Evolutionary conservation across 352 stramenopile genomes (phyloP).

Genomic region (Vaucheria bursata): DNA sequence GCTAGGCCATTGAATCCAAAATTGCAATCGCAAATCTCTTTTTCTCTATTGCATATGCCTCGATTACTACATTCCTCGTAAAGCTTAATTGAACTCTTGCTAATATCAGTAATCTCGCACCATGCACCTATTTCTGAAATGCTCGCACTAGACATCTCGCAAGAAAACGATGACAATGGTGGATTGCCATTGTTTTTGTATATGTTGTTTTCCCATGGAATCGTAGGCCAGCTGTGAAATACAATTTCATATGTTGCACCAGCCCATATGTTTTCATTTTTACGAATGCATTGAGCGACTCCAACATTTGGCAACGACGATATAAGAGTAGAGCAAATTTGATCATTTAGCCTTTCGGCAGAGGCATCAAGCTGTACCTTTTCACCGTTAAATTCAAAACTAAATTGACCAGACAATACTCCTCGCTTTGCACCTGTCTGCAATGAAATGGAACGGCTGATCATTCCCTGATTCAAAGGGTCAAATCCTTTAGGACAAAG

Average conservation of each 20-base stretch:
- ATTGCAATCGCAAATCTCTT: constrained; percentile 24
- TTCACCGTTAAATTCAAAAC: constrained; percentile 35
- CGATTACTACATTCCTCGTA: constrained; percentile 40
- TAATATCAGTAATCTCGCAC: constrained; percentile 29
- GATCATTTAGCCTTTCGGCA: constrained; percentile 12
- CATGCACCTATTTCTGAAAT: constrained; percentile 9
- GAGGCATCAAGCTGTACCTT: constrained; percentile 12
- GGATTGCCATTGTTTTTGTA: constrained; percentile 43
- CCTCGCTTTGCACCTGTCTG: constrained; percentile 27
- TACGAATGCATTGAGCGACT: constrained; percentile 11
- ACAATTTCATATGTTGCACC: constrained; percentile 30
- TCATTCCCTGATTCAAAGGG: constrained; percentile 21
- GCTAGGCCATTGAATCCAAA: constrained; percentile 37
- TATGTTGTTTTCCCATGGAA: constrained; percentile 45
- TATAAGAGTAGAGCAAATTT: constrained; percentile 16
- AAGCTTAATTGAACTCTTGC: constrained; percentile 14
- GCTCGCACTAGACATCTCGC: constrained; percentile 16
- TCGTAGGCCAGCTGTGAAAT: constrained; percentile 19
- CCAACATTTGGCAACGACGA: constrained; percentile 39
- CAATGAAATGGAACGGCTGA: constrained; percentile 16
- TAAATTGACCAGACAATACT: constrained; percentile 25
- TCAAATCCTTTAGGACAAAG: constrained; percentile 44
- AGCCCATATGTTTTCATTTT: constrained; percentile 17
- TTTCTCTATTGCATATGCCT: constrained; percentile 26
- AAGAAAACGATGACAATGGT: constrained; percentile 24